Evolutionary conservation across 441 rosid genomes (phyloP).

Genomic region (Pelargonium cotyledonis): DNA sequence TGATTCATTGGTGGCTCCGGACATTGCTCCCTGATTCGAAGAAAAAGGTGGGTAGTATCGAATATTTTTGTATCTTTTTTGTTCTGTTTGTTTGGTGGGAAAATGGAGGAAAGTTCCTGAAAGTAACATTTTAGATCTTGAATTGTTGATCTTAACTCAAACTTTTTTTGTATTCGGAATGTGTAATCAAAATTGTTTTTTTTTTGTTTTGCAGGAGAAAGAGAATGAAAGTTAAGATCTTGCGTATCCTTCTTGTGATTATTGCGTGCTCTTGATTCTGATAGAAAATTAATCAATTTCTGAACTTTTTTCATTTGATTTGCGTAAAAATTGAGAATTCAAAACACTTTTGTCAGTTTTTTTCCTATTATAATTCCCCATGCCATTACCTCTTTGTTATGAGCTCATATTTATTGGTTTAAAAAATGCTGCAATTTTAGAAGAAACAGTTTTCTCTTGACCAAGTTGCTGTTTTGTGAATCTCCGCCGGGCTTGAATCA

Average conservation of each 20-base stretch:
- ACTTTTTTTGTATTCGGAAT: neutral
- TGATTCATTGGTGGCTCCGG: no score
- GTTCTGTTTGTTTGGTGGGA: neutral
- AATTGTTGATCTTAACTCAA: neutral
- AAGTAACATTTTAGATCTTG: neutral
- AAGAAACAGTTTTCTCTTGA: slow-evolving; percentile 34
- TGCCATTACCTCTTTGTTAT: neutral
- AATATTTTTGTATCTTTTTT: neutral
- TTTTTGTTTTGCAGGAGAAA: slow-evolving; percentile 29
- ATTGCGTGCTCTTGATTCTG: slow-evolving; percentile 2
- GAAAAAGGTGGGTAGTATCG: neutral
- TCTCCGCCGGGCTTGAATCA: slow-evolving; percentile 22
- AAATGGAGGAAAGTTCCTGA: neutral
- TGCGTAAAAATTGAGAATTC: no score
- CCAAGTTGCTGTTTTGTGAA: slow-evolving; percentile 15
- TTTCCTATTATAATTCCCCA: neutral
- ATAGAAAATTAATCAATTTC: no score
- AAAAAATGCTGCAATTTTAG: neutral
- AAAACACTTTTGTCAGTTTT: no score
- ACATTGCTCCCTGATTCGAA: no score
- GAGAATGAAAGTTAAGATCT: slow-evolving; percentile 68
- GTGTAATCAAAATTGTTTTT: neutral
- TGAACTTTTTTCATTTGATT: no score
- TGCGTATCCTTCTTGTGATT: slow-evolving; percentile 60
- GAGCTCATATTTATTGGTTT: slow-evolving; percentile 2